These are phyloP conservation scores for Penstemon barbatus DNA, from an alignment of 257 asterid genomes.

Conservation along the genomic window DNA sequence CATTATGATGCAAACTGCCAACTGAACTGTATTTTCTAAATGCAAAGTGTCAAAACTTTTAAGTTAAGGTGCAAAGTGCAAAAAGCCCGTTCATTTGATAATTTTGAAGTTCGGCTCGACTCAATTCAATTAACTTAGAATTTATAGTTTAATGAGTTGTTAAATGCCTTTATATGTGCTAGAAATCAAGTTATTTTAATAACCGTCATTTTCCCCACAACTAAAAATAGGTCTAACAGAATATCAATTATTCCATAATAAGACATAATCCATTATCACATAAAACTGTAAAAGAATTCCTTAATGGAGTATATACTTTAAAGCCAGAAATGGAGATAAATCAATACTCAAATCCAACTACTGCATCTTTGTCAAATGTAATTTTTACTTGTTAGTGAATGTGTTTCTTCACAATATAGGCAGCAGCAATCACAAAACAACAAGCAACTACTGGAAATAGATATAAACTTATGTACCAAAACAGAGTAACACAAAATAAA, in stretches of 20 bases:
- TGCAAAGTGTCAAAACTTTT: too few relatives aligned
- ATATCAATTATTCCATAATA: slow-evolving; percentile 18
- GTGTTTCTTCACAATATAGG: neutral
- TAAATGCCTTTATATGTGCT: too few relatives aligned
- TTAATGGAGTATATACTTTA: neutral
- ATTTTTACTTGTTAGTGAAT: neutral
- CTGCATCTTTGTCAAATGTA: neutral
- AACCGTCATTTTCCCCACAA: slow-evolving; percentile 18
- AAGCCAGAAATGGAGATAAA: neutral
- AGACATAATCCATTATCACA: slow-evolving; percentile 1
- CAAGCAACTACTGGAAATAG: slow-evolving; percentile 14
- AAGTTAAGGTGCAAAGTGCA: too few relatives aligned
- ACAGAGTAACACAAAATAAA: neutral
- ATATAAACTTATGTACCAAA: slow-evolving; percentile 24
- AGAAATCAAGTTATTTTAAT: neutral
- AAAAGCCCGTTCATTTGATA: too few relatives aligned
- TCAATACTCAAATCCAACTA: neutral
- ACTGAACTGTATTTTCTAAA: too few relatives aligned
- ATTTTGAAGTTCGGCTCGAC: too few relatives aligned
- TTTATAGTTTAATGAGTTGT: too few relatives aligned
- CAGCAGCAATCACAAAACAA: slow-evolving; percentile 15
- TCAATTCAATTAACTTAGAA: too few relatives aligned
- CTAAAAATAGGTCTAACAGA: slow-evolving; percentile 31
- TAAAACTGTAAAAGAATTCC: neutral
- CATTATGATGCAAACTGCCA: too few relatives aligned